phyloP scores from a whole-genome alignment of 106 monocot species.

The Acorus gramineus region DNA sequence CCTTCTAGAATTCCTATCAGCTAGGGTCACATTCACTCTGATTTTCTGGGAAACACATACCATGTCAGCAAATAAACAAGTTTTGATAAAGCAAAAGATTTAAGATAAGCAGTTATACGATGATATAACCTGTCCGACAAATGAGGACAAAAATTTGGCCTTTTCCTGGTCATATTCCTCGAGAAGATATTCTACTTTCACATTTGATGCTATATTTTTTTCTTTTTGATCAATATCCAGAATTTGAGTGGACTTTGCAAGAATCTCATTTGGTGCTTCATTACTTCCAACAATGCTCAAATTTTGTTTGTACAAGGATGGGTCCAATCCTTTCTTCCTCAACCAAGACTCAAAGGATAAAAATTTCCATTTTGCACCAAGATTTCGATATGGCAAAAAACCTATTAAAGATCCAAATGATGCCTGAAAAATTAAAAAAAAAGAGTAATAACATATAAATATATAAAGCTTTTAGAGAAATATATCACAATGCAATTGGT shows the following conservation, averaged over 20 bases:
- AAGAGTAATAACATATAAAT: slow-evolving; percentile 1
- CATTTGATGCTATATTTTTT: slow-evolving; percentile 15
- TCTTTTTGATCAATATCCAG: slow-evolving; percentile 13
- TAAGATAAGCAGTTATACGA: not conserved
- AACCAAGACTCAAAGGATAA: slow-evolving; percentile 96
- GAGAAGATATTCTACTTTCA: slow-evolving; percentile 72
- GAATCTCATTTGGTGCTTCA: slow-evolving; percentile 25
- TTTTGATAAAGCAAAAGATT: not conserved
- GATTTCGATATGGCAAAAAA: slow-evolving; percentile 82
- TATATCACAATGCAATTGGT: not conserved
- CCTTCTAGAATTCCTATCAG: slow-evolving; percentile 59
- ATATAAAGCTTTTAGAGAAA: not conserved
- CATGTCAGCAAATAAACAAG: too few species aligned
- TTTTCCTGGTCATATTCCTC: slow-evolving; percentile 73
- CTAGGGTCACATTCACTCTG: slow-evolving; percentile 45
- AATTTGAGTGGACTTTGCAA: slow-evolving; percentile 17
- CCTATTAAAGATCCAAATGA: slow-evolving; percentile 81
- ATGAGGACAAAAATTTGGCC: slow-evolving; percentile 73
- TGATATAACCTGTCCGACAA: slow-evolving; percentile 80
- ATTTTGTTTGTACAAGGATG: slow-evolving; percentile 55
- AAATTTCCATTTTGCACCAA: slow-evolving; percentile 84
- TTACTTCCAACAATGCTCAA: slow-evolving; percentile 47
- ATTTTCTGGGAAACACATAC: slow-evolving; percentile 40
- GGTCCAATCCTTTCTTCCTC: slow-evolving; percentile 68
- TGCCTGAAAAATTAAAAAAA: slow-evolving; percentile 39